Conservation (phyloP, 2,329 filamentous ascomycete species). For the Colletotrichum theobromicola region DNA sequence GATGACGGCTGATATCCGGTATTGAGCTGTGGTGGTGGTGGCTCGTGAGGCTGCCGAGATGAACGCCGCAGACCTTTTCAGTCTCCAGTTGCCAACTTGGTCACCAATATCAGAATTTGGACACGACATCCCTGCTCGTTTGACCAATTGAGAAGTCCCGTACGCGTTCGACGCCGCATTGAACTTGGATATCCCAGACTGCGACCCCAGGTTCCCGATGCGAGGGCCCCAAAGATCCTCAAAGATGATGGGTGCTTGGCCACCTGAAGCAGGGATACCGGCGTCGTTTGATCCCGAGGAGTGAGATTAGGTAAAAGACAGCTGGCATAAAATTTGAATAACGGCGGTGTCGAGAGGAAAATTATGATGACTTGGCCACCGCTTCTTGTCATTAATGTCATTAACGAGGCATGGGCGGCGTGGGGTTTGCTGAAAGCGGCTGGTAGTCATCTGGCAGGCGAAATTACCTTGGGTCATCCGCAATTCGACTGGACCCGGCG, state of each 20-base stretch:
- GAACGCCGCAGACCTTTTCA: background rate
- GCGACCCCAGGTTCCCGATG: constrained; percentile 9
- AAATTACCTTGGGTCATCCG: constrained; percentile 20
- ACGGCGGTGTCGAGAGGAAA: background rate
- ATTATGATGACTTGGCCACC: constrained; percentile 12
- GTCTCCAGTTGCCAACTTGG: background rate
- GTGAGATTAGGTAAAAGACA: background rate
- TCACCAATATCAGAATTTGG: background rate
- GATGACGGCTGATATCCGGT: background rate
- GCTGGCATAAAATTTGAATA: constrained; percentile 11
- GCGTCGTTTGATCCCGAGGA: background rate
- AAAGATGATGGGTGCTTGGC: background rate
- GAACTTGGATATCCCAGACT: constrained; percentile 12
- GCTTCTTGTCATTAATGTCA: constrained; percentile 16
- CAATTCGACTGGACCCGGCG: constrained; percentile 11
- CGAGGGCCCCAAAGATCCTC: background rate
- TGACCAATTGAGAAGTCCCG: background rate
- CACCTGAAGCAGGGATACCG: constrained; percentile 10
- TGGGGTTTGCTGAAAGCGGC: constrained; percentile 19
- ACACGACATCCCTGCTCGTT: background rate
- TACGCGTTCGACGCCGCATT: background rate
- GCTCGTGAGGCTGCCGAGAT: constrained; percentile 15
- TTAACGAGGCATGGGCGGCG: constrained; percentile 16
- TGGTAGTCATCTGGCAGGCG: constrained; percentile 17
- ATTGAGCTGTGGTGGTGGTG: background rate